These are phyloP conservation scores for Hortaea werneckii DNA, from an alignment of 2,329 filamentous ascomycete species.

Conservation along the genomic window DNA sequence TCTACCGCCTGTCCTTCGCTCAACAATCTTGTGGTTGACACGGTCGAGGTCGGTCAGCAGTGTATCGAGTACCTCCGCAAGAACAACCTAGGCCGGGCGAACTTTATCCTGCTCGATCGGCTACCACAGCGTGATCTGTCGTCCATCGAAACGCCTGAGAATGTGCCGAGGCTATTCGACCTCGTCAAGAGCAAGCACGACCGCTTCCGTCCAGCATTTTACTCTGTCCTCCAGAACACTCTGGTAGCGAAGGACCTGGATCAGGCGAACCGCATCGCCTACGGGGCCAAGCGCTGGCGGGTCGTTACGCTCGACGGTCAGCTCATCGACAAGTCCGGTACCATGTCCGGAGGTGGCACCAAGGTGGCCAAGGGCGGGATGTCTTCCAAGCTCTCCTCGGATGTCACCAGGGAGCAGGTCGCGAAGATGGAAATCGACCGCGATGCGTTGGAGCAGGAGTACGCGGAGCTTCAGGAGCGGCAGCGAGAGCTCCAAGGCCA, in stretches of 20 bases:
- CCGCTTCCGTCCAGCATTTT: constrained; percentile 82
- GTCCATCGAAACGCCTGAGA: constrained; percentile 77
- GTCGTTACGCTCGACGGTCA: constrained; percentile 93
- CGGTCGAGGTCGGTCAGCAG: constrained; percentile 90
- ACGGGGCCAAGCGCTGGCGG: constrained; percentile 85
- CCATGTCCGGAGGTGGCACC: constrained; percentile 94
- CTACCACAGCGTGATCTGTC: constrained; percentile 68
- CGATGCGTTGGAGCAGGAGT: constrained; percentile 72
- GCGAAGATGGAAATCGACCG: constrained; percentile 76
- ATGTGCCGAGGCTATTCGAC: constrained; percentile 86
- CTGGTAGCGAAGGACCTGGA: constrained; percentile 83
- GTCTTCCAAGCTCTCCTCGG: constrained; percentile 89
- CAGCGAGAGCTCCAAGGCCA: constrained; percentile 68
- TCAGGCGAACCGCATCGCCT: constrained; percentile 96
- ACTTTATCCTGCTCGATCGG: constrained; percentile 93
- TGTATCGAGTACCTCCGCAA: constrained; percentile 97
- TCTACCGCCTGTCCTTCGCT: constrained; percentile 87
- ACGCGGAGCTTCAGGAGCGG: constrained; percentile 74
- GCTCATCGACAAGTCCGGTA: constrained; percentile 94
- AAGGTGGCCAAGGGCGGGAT: constrained; percentile 86
- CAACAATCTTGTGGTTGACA: constrained; percentile 94
- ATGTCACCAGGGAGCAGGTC: constrained; percentile 81
- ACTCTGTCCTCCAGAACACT: constrained; percentile 89
- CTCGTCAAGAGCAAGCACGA: constrained; percentile 82
- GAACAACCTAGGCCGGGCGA: constrained; percentile 91